phyloP scores from a whole-genome alignment of 1,284 basidiomycete genomes.

The Papiliotrema flavescens region DNA sequence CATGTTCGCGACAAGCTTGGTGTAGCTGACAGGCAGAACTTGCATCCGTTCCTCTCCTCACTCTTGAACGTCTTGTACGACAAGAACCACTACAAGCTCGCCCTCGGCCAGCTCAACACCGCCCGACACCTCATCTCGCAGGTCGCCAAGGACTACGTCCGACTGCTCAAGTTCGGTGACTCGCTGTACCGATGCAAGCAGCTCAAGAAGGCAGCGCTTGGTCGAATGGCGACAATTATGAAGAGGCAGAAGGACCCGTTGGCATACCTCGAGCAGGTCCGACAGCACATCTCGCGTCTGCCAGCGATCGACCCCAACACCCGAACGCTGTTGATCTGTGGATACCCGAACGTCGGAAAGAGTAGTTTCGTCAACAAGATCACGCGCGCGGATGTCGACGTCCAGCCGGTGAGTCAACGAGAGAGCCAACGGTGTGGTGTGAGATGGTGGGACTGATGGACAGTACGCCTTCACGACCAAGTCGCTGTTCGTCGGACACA shows the following conservation, averaged over 20 bases:
- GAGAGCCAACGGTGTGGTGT: too few relatives aligned
- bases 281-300: slow-evolving; percentile 93
- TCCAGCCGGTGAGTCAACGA: slow-evolving; percentile 62
- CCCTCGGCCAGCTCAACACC: slow-evolving; percentile 88
- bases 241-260: slow-evolving; percentile 92
- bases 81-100: slow-evolving; percentile 98
- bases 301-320: slow-evolving; percentile 88
- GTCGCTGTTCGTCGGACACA: slow-evolving; percentile 90
- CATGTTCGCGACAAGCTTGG: not conserved
- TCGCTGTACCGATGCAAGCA: slow-evolving; percentile 95
- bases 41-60: slow-evolving; percentile 90
- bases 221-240: slow-evolving; percentile 98
- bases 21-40: slow-evolving; percentile 59
- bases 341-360: slow-evolving; percentile 97
- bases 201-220: slow-evolving; percentile 88
- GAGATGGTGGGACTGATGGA: too few relatives aligned
- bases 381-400: slow-evolving; percentile 93
- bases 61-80: slow-evolving; percentile 95
- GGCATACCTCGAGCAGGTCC: slow-evolving; percentile 93
- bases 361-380: slow-evolving; percentile 98
- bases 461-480: slow-evolving; percentile 94
- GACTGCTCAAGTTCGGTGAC: slow-evolving; percentile 92
- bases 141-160: slow-evolving; percentile 91
- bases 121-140: slow-evolving; percentile 91
- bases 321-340: slow-evolving; percentile 91